Percentiles rank a stretch among this genome's conserved stretches.
Conservation (phyloP, 176 grass and related monocot species). For the Cenchrus americanus region DNA sequence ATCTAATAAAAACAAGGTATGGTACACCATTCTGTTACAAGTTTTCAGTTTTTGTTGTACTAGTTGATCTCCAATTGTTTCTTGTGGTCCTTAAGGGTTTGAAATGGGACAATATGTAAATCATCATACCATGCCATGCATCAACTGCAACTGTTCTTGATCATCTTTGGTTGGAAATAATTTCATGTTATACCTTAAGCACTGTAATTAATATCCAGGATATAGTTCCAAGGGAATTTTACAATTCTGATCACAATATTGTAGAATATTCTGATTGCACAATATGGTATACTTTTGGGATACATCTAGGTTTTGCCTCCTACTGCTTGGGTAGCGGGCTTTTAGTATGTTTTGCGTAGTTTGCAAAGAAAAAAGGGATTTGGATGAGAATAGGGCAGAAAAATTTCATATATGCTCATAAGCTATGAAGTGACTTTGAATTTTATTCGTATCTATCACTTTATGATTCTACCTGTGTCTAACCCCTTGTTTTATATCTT, state of each 20-base stretch:
- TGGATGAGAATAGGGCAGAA: neutral
- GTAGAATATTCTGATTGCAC: no score
- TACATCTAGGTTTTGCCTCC: no score
- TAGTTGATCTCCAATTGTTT: conserved; percentile 32
- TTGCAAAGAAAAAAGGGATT: no score
- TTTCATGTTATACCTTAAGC: neutral
- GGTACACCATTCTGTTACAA: conserved; percentile 12
- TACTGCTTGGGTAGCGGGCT: no score
- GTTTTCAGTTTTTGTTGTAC: conserved; percentile 27
- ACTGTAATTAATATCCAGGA: neutral
- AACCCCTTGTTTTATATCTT: conserved; percentile 18
- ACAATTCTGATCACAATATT: neutral
- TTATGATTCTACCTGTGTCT: neutral
- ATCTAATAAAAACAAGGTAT: conserved; percentile 80
- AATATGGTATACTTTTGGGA: neutral
- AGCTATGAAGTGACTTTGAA: neutral
- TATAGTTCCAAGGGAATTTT: neutral
- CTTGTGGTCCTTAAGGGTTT: neutral
- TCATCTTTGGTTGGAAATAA: neutral
- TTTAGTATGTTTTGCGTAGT: no score
- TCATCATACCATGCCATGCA: neutral
- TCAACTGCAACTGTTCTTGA: neutral
- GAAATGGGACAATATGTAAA: neutral
- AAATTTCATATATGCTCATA: neutral
- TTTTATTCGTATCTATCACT: neutral